A percentile compares a stretch with the other conserved stretches of the same genome.
Conservation (phyloP, 2,329 filamentous ascomycete species). For the Aspergillus caelatus region DNA sequence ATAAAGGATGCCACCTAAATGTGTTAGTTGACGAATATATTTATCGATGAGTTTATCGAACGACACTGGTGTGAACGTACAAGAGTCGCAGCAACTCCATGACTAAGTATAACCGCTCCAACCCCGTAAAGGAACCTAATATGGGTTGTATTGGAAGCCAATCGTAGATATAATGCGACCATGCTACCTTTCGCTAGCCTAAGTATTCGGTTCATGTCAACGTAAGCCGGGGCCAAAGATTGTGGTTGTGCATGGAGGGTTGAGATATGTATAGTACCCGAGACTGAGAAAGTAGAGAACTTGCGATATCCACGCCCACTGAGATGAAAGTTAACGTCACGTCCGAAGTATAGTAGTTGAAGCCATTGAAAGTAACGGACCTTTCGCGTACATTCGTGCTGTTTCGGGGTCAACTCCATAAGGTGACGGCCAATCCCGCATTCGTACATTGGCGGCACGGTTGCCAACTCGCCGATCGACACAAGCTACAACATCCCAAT, state of each 20-base stretch:
- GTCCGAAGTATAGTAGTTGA: not conserved
- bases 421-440: not conserved
- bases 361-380: not conserved
- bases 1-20: not conserved
- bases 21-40: not conserved
- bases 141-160: not conserved
- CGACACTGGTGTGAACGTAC: not conserved
- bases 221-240: not conserved
- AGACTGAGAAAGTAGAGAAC: conserved; percentile 2
- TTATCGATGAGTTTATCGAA: not conserved
- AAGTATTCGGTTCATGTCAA: not conserved
- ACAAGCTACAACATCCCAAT: not conserved
- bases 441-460: not conserved
- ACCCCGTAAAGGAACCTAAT: not conserved
- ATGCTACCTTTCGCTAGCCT: not conserved
- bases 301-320: conserved; percentile 4
- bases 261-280: not conserved
- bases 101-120: not conserved
- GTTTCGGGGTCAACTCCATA: not conserved
- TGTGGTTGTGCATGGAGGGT: not conserved
- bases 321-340: not conserved
- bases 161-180: not conserved
- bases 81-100: not conserved
- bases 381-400: not conserved
- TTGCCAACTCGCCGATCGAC: not conserved